Evolutionary conservation across 2,329 filamentous ascomycete species (phyloP).

Genomic region (Aureobasidium subglaciale): DNA sequence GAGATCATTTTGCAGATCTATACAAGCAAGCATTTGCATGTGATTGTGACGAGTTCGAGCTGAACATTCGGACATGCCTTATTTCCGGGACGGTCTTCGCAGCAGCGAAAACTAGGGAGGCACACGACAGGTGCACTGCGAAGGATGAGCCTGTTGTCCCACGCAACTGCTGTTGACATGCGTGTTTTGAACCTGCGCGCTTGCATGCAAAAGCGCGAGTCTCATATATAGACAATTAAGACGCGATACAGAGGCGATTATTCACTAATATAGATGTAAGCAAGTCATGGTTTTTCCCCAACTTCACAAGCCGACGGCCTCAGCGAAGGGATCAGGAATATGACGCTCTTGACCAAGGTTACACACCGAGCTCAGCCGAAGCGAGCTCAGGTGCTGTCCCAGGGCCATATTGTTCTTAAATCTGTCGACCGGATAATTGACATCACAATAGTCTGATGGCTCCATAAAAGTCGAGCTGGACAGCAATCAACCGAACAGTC

Average conservation of each 20-base stretch:
- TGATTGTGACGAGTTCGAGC: neutral
- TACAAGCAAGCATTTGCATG: neutral
- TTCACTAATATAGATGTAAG: slow-evolving; percentile 26
- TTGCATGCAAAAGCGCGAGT: neutral
- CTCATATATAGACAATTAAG: too few species aligned
- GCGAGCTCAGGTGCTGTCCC: slow-evolving; percentile 59
- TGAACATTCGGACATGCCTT: neutral
- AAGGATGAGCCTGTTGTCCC: neutral
- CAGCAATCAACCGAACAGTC: slow-evolving; percentile 69
- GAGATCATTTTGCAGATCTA: neutral
- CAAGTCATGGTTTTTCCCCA: slow-evolving; percentile 78
- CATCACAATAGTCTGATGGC: slow-evolving; percentile 65
- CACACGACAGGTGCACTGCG: neutral
- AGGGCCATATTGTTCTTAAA: slow-evolving; percentile 64
- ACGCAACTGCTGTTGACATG: neutral
- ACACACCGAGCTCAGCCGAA: slow-evolving; percentile 58
- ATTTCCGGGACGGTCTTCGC: neutral
- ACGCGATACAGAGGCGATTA: too few species aligned
- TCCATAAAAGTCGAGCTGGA: slow-evolving; percentile 85
- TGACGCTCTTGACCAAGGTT: slow-evolving; percentile 56
- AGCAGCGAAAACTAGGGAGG: neutral
- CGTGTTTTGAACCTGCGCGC: neutral
- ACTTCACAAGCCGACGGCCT: slow-evolving; percentile 87
- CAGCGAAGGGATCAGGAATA: slow-evolving; percentile 86
- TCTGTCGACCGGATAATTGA: slow-evolving; percentile 91